Percentiles rank a stretch among this genome's conserved stretches.
Evolutionary conservation across 352 stramenopile genomes (phyloP).

Genomic region (Phytophthora citricola): DNA sequence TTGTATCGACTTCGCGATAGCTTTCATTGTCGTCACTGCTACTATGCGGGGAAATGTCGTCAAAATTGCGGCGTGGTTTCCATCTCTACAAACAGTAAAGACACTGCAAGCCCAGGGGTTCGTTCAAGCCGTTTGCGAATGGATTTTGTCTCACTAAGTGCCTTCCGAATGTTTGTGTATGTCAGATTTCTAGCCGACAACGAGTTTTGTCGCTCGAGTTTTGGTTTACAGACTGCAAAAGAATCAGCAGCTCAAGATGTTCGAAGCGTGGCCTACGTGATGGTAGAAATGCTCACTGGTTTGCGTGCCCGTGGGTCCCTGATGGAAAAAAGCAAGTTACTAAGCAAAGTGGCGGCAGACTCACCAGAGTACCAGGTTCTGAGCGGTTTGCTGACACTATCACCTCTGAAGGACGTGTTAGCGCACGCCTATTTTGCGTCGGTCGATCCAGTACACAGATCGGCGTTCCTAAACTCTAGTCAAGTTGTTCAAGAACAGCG

Average conservation of each 20-base stretch:
- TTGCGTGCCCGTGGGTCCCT: slow-evolving; percentile 38
- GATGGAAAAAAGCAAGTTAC: slow-evolving; percentile 41
- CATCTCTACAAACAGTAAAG: slow-evolving; percentile 30
- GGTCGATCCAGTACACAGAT: not conserved
- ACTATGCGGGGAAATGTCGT: slow-evolving; percentile 39
- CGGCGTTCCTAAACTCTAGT: too few relatives aligned
- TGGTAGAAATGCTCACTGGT: slow-evolving; percentile 69
- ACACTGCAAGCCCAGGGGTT: slow-evolving; percentile 31
- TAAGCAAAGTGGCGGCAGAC: slow-evolving; percentile 27
- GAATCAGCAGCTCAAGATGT: slow-evolving; percentile 43
- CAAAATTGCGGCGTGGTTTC: slow-evolving; percentile 55
- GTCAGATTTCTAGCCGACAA: slow-evolving; percentile 42
- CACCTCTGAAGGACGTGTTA: slow-evolving; percentile 18
- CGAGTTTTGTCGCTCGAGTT: slow-evolving; percentile 33
- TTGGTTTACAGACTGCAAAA: slow-evolving; percentile 22
- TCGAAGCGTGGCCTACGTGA: slow-evolving; percentile 62
- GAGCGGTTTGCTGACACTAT: slow-evolving; percentile 31
- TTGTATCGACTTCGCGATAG: slow-evolving; percentile 20
- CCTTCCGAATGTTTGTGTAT: not conserved
- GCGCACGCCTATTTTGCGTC: slow-evolving; percentile 29
- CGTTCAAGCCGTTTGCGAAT: slow-evolving; percentile 1
- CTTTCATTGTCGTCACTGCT: slow-evolving; percentile 54
- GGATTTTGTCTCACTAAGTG: not conserved
- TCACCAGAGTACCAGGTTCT: slow-evolving; percentile 45
- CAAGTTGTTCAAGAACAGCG: slow-evolving; percentile 32